These are phyloP conservation scores for Diaporthe batatas DNA, from an alignment of 2,329 filamentous ascomycete species.

Conservation along the genomic window DNA sequence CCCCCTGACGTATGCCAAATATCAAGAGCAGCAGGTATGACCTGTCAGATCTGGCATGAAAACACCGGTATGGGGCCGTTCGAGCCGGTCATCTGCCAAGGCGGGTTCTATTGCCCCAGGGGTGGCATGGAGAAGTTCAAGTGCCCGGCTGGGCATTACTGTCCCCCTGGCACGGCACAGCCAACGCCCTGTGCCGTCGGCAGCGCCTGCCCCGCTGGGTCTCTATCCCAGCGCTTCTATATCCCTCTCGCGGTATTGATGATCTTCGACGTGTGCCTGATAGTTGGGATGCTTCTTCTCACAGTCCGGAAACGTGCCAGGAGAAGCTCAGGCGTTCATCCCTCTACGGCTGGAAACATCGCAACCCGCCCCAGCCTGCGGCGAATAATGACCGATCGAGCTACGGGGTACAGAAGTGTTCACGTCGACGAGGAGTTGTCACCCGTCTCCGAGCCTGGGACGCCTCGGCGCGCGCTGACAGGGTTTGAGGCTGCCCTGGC, in stretches of 20 bases:
- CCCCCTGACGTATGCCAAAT: slow-evolving; percentile 55
- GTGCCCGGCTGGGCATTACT: slow-evolving; percentile 65
- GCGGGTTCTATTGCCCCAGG: slow-evolving; percentile 64
- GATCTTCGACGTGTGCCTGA: slow-evolving; percentile 57
- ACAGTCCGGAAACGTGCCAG: slow-evolving; percentile 53
- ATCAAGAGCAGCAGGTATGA: slow-evolving; percentile 51
- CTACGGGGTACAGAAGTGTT: background rate
- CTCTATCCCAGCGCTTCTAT: slow-evolving; percentile 56
- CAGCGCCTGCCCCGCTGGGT: slow-evolving; percentile 60
- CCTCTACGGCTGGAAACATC: background rate
- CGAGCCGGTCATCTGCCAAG: slow-evolving; percentile 64
- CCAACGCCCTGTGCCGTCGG: slow-evolving; percentile 62
- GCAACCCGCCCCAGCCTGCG: background rate
- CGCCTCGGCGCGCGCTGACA: slow-evolving; percentile 7
- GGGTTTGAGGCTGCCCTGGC: slow-evolving; percentile 55
- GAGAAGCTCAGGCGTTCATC: slow-evolving; percentile 42
- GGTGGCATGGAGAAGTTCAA: slow-evolving; percentile 54
- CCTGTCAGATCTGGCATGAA: slow-evolving; percentile 50
- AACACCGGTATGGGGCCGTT: slow-evolving; percentile 61
- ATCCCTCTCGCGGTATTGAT: slow-evolving; percentile 60
- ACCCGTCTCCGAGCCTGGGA: slow-evolving; percentile 48
- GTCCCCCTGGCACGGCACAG: slow-evolving; percentile 61
- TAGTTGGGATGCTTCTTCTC: slow-evolving; percentile 53
- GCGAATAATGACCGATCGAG: slow-evolving; percentile 12
- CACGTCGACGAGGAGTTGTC: slow-evolving; percentile 23